Evolutionary conservation across 2,329 filamentous ascomycete genomes (phyloP), one percentile per base, ranked within the genome.

Genomic region (Thelonectria olida): DNA sequence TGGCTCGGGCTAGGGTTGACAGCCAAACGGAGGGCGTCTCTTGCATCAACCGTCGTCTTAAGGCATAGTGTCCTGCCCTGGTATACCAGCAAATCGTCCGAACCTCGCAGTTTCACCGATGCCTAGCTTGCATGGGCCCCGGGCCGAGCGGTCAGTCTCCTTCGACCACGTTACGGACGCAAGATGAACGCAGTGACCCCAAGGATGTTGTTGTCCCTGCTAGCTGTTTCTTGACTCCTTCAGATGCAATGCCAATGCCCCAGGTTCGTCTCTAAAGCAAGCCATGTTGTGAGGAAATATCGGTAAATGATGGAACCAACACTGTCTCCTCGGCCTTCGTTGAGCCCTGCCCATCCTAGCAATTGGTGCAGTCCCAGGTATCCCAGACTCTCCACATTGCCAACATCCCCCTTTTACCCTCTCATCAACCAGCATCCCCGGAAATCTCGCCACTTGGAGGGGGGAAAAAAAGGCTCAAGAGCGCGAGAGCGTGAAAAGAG

Each of bases 371-470:
- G 38, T 54, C 39, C 27, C 48, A 22, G 39, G 47, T 36, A 54
- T 50, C 50, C 57, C 36, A 42, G 39, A 19, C 42, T 51, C 49
- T 27, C 56, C 55, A 52, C 53, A 31, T 47, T 49, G 49, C 53
- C 61, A 59, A 63, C 54, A 55, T 54, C 36, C 53, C 56, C 55
- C 61, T 65, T 64, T 57, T 60, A 65, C 52, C 56, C 59, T 58
- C 44, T 56, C 28, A 63, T 58, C 55, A 53, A 34, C 56, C 52
- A 55, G 31, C 45, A 54, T 31, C 42, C 25, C 54, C 27, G 19
- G 25, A 56, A 51, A 54, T 65, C 54, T 58, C 52, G 60, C 54
- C 54, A 56, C 44, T 45, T 9, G 27, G n/a, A 25, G 44, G 48
- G 31, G 15, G 34, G 47, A 42, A 39, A 50, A 39, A 39, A 44